These are phyloP conservation scores for Closterium sp. DNA, from an alignment of 139 green algal genomes.

Conservation along the genomic window DNA sequence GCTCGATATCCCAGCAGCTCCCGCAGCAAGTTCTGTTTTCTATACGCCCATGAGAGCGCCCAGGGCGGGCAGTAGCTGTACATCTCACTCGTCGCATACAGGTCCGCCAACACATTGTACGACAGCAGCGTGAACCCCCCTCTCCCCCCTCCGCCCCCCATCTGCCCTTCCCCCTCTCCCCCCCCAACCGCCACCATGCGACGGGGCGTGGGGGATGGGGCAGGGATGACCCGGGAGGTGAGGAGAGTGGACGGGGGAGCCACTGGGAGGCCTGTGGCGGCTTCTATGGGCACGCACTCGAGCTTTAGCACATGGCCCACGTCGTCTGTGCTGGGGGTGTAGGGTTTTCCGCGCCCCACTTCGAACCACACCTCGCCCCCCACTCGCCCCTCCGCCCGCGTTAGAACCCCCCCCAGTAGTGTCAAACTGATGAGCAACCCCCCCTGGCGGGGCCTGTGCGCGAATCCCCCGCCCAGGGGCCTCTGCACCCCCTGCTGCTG, in stretches of 20 bases:
- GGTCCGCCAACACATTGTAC: constrained; percentile 97
- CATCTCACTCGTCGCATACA: constrained; percentile 90
- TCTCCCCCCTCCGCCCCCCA: constrained; percentile 12
- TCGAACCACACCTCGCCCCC: constrained; percentile 48
- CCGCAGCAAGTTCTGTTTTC: constrained; percentile 85
- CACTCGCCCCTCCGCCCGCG: background rate
- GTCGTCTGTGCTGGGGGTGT: constrained; percentile 80
- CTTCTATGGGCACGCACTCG: constrained; percentile 62
- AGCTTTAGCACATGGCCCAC: constrained; percentile 86
- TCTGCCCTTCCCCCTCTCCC: background rate
- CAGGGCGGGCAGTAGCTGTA: constrained; percentile 81
- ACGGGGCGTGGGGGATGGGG: constrained; percentile 69
- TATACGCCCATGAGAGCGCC: constrained; percentile 90
- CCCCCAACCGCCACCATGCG: constrained; percentile 69
- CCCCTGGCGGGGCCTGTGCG: too few relatives aligned
- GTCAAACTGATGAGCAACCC: too few relatives aligned
- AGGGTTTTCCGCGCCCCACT: constrained; percentile 65
- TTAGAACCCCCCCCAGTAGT: too few relatives aligned
- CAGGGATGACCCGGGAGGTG: constrained; percentile 74
- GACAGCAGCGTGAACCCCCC: constrained; percentile 86
- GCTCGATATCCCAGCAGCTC: constrained; percentile 85
- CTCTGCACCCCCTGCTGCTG: too few relatives aligned
- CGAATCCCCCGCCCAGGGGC: too few relatives aligned
- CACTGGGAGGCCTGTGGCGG: constrained; percentile 23
- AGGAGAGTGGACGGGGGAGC: constrained; percentile 51